Conservation (phyloP, 164 flowering plant genomes). For the Stephania cephalantha region DNA sequence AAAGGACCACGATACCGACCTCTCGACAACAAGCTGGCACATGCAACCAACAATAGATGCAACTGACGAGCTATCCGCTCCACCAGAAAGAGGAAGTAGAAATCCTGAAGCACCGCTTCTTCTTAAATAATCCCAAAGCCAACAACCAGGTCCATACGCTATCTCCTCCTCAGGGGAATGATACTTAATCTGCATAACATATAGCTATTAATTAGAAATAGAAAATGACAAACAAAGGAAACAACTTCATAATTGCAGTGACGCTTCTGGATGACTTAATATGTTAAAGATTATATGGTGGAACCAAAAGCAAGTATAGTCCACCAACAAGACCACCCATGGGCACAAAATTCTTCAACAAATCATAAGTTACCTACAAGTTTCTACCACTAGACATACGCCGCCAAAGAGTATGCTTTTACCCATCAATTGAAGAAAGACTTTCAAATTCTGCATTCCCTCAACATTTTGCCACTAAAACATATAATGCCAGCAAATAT, state of each 20-base stretch:
- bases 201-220: neutral
- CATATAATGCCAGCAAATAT: no score
- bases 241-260: neutral
- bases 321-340: neutral
- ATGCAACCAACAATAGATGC: conserved; percentile 98
- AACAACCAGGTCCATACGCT: conserved; percentile 93
- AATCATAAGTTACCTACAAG: neutral
- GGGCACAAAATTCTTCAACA: neutral
- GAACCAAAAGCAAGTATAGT: neutral
- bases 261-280: neutral
- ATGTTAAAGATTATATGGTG: neutral
- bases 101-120: conserved; percentile 99
- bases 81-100: conserved; percentile 98
- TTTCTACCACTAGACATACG: neutral
- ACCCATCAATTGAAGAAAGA: no score
- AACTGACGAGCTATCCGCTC: conserved; percentile 97
- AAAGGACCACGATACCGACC: conserved; percentile 31
- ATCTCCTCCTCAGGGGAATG: conserved; percentile 94
- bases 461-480: no score
- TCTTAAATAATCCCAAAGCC: conserved; percentile 96
- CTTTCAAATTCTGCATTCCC: no score
- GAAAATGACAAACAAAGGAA: neutral
- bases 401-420: no score
- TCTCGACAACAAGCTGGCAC: conserved; percentile 95
- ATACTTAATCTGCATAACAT: conserved; percentile 50